Evolutionary conservation across 2,329 filamentous ascomycete genomes (phyloP), one percentile per base, ranked within the genome.

Genomic region (Penicillium sp.): DNA sequence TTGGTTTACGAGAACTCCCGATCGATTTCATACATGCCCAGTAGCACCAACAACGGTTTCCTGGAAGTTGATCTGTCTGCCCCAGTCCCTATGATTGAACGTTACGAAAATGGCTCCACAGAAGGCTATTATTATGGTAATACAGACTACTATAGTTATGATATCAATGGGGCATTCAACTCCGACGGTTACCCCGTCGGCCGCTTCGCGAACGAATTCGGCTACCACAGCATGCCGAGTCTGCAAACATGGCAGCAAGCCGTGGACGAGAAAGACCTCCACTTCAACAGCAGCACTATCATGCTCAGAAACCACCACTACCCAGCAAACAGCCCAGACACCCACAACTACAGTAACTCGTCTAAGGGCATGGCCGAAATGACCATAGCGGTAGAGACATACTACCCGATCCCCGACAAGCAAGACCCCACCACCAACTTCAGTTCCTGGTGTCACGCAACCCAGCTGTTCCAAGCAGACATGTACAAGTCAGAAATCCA

Each of bases 391-490:
- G 82, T 82, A 0, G 68, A 84, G 62, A 63, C 70, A 35, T 87
- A 84, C 76, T 87, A 86, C 61, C 85, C 85, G 0, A 67, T 76
- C 1, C 84, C 85, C 0, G 72, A 81, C 63, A 84, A 85, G 60
- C 68, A 75, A 0, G 78, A 86, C 59, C 62, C 79, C 0, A 59
- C 82, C 0, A 83, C 81, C 15, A 86, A 87, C 62, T 87, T 88
- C 69, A 82, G 80, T 2, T 78, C 83, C 3, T 87, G 85, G 85
- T 84, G 81, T 57, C 81, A 83, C 57, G 80, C 84, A 0, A 87
- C 85, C 0, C 85, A 87, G 66, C 77, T 87, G 10, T 87, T 87
- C 75, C 85, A 88, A 67, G 84, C 85, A 3, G 84, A 87, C 61
- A 82, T 83, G 68, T 87, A 87, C 70, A 81, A 80, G 41, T 79